Evolutionary conservation across 2,329 filamentous ascomycete species (phyloP).

Genomic region (Ophiostoma montium): DNA sequence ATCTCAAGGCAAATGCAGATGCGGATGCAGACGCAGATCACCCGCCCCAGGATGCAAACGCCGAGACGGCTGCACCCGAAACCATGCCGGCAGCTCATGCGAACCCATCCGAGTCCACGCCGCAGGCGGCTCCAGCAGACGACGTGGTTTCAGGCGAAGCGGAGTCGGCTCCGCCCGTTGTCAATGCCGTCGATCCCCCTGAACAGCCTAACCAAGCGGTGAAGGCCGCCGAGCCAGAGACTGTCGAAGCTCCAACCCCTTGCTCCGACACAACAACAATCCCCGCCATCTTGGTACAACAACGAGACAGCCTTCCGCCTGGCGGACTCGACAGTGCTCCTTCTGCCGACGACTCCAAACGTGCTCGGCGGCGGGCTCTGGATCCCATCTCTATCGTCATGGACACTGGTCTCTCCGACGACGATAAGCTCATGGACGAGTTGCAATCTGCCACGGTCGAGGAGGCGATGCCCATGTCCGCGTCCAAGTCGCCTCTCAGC

Average conservation of each 20-base stretch:
- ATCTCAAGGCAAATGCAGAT: slow-evolving; percentile 1
- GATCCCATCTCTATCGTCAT: slow-evolving; percentile 40
- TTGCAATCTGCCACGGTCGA: slow-evolving; percentile 68
- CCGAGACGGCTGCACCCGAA: neutral
- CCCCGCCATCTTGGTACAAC: slow-evolving; percentile 1
- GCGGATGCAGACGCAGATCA: neutral
- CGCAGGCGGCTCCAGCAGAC: too few relatives aligned
- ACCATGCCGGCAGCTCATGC: too few relatives aligned
- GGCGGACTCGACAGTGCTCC: slow-evolving; percentile 5
- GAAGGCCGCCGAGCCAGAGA: neutral
- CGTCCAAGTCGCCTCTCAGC: slow-evolving; percentile 71
- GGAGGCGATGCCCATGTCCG: slow-evolving; percentile 66
- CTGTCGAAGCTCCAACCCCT: neutral
- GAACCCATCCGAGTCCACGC: too few relatives aligned
- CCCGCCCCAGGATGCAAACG: neutral
- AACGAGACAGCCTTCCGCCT: slow-evolving; percentile 5
- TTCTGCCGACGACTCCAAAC: slow-evolving; percentile 18
- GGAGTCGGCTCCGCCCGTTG: too few relatives aligned
- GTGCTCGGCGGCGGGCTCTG: slow-evolving; percentile 24
- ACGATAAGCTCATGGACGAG: slow-evolving; percentile 76
- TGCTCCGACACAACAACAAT: neutral
- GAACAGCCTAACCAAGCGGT: neutral
- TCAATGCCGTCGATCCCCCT: too few relatives aligned
- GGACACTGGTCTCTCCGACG: slow-evolving; percentile 43
- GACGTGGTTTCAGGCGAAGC: neutral